A percentile compares a stretch with the other conserved stretches of the same genome.
Conservation (phyloP, 2,329 filamentous ascomycete genomes). For the Claviceps capensis region DNA sequence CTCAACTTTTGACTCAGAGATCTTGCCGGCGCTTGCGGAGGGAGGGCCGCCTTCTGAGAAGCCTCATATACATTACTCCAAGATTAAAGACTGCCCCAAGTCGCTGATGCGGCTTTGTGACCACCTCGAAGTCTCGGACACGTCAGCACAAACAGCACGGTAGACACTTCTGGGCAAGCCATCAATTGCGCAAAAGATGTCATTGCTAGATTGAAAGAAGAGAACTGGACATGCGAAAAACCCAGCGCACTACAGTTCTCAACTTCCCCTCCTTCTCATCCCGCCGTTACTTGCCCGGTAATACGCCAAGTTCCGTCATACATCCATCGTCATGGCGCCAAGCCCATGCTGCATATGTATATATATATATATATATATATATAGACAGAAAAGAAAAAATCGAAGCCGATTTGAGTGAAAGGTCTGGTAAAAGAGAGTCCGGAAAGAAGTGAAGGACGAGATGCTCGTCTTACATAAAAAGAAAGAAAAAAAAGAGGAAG, state of each 20-base stretch:
- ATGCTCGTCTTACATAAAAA: slow-evolving; percentile 7
- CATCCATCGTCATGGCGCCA: slow-evolving; percentile 9
- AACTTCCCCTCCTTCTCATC: slow-evolving; percentile 3
- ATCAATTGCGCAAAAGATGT: not conserved
- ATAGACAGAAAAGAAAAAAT: not conserved
- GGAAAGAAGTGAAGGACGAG: slow-evolving; percentile 3
- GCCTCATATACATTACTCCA: too few species aligned
- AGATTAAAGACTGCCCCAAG: too few species aligned
- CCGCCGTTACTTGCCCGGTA: slow-evolving; percentile 2
- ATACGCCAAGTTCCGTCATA: slow-evolving; percentile 7
- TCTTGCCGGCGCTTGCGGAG: too few species aligned
- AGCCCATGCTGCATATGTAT: slow-evolving; percentile 5
- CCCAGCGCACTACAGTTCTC: slow-evolving; percentile 8
- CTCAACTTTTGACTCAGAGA: too few species aligned
- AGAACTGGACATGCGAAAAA: slow-evolving; percentile 2
- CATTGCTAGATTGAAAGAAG: not conserved
- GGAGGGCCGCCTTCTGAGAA: too few species aligned
- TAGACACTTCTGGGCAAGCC: not conserved
- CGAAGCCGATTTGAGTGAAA: not conserved
- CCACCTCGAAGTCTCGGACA: too few species aligned
- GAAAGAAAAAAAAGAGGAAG: slow-evolving; percentile 8
- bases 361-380: not conserved
- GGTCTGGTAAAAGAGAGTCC: not conserved
- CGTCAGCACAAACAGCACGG: not conserved
- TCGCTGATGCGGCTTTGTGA: too few species aligned